Evolutionary conservation across 1,284 basidiomycete species (phyloP), one percentile per base, ranked within the genome.

Genomic region (Ustilago shanxiensis): DNA sequence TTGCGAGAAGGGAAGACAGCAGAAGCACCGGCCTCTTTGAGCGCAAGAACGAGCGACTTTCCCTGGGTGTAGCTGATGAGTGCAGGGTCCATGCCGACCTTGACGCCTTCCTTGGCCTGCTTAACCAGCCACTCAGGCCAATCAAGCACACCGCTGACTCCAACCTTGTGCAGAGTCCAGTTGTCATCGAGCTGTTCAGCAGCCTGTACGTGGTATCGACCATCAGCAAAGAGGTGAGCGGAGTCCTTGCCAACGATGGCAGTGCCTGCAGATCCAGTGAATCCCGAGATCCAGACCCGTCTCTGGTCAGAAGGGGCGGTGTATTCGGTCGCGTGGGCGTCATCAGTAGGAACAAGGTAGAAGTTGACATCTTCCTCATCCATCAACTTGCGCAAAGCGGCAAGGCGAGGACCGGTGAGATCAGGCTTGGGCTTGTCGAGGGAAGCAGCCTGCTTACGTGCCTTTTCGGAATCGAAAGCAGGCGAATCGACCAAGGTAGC

Each of bases 291-390:
- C 88, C 90, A 97, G 80, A 92, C 90, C 60, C 93, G 89, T 33
- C 95, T 90, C 85, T 92, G 92, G 84, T 97, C 94, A 54, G 91
- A 90, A 7, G 89, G 86, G 9, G 93, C 91, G 13, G 95, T 91
- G 74, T 93, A 94, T 86, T 97, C 95, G 4, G 93, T 95, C 66
- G 91, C 91, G 85, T 97, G 95, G 11, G 94, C 92, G 85, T 97
- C 95, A 84, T 94, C 93, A 60, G 90, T 91, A 1, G 94, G 93
- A 33, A 96, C 88, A 63, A 93, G 84, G 78, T 86, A 85, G 59
- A 73, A 76, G 35, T 83, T 72, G 31, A 83, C 37, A 1, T 53
- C 51, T 26, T 78, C 78, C 11, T 72, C 65, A 2, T 70, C 55
- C 79, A 85, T 79, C n/a, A 66, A 61, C 49, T 65, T 54, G 14